Evolutionary conservation across 2,329 filamentous ascomycete species (phyloP).

Genomic region (Clathrospora elynae): DNA sequence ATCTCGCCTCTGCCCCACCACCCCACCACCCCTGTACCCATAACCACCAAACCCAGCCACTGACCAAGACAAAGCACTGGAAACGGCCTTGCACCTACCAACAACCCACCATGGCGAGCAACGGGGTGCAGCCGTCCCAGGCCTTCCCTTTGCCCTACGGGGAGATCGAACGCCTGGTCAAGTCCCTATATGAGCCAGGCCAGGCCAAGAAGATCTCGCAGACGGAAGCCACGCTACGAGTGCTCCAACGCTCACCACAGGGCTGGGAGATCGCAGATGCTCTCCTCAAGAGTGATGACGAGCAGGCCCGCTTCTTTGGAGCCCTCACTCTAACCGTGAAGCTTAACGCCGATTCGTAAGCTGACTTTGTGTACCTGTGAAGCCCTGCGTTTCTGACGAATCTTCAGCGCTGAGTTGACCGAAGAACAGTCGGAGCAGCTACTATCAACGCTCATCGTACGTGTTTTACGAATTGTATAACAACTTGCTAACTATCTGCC

Average conservation of each 20-base stretch:
- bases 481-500: slow-evolving; percentile 12
- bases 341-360: slow-evolving; percentile 84
- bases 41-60: too few relatives aligned
- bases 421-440: slow-evolving; percentile 45
- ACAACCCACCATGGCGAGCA: slow-evolving; percentile 30
- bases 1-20: too few relatives aligned
- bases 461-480: neutral
- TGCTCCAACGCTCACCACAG: slow-evolving; percentile 75
- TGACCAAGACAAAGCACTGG: too few relatives aligned
- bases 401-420: slow-evolving; percentile 33
- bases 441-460: slow-evolving; percentile 45
- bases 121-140: slow-evolving; percentile 12
- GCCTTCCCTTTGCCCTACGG: slow-evolving; percentile 37
- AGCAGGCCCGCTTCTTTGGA: slow-evolving; percentile 87
- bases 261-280: slow-evolving; percentile 87
- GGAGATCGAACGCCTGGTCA: slow-evolving; percentile 54
- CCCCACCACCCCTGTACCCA: too few relatives aligned
- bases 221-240: slow-evolving; percentile 76
- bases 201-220: slow-evolving; percentile 53
- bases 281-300: slow-evolving; percentile 69
- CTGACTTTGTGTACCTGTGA: slow-evolving; percentile 1
- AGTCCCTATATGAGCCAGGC: slow-evolving; percentile 57
- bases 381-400: slow-evolving; percentile 9
- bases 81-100: too few relatives aligned
- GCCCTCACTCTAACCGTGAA: slow-evolving; percentile 93